Evolutionary conservation across 1,284 basidiomycete genomes (phyloP).

Genomic region (Trichosporon sp.): DNA sequence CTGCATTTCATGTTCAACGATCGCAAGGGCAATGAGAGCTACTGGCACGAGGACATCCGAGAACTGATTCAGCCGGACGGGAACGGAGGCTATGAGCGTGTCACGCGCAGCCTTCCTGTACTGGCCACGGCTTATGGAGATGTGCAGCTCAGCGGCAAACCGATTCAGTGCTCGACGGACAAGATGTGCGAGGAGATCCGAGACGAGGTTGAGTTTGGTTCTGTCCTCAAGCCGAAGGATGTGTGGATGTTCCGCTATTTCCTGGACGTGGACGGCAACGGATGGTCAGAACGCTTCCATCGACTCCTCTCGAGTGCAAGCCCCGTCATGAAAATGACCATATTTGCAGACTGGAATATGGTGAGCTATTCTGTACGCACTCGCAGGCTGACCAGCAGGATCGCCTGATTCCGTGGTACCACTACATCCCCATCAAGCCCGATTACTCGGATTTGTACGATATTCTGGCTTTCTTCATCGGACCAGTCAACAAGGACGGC

Average conservation of each 20-base stretch:
- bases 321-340: constrained; percentile 48
- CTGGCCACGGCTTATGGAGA: constrained; percentile 46
- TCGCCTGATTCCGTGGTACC: constrained; percentile 40
- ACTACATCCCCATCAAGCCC: constrained; percentile 50
- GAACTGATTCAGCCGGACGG: constrained; percentile 46
- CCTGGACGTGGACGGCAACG: constrained; percentile 56
- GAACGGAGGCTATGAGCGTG: constrained; percentile 32
- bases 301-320: constrained; percentile 46
- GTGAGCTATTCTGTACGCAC: constrained; percentile 18
- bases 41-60: constrained; percentile 26
- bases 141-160: constrained; percentile 44
- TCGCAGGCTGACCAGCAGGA: constrained; percentile 11
- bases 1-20: constrained; percentile 48
- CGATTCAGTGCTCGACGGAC: constrained; percentile 30
- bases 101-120: constrained; percentile 27
- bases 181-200: constrained; percentile 36
- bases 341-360: constrained; percentile 49
- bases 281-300: constrained; percentile 63
- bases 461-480: constrained; percentile 50
- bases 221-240: constrained; percentile 50
- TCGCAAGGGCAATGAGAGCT: constrained; percentile 36
- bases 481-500: constrained; percentile 40
- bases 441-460: constrained; percentile 52
- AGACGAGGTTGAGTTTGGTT: constrained; percentile 50
- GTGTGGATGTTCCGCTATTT: constrained; percentile 51